phyloP scores from a whole-genome alignment of 352 stramenopile genomes.

The Thraustochytrium striatum region DNA sequence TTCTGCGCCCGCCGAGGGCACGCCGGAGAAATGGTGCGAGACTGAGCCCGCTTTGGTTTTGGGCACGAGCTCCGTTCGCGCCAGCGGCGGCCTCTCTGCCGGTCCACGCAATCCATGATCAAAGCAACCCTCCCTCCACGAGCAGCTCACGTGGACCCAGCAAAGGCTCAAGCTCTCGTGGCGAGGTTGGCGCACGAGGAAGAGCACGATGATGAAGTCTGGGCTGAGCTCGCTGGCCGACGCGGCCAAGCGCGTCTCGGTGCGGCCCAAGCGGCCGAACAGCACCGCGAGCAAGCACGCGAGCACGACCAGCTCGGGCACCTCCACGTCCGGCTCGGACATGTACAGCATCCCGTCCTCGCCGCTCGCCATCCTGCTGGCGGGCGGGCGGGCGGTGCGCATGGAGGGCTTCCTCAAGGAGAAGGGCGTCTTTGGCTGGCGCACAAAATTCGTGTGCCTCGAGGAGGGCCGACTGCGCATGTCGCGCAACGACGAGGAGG shows the following conservation, averaged over 20 bases:
- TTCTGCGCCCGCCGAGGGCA: too few species aligned
- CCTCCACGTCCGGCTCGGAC: not conserved
- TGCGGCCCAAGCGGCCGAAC: not conserved
- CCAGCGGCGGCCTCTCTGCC: too few species aligned
- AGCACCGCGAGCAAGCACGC: not conserved
- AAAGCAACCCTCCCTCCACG: too few species aligned
- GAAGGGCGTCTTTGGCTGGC: constrained; percentile 4
- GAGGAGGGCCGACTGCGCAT: constrained; percentile 35
- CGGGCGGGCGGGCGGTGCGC: constrained; percentile 22
- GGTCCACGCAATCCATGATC: too few species aligned
- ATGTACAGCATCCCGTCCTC: not conserved
- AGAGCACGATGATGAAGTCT: not conserved
- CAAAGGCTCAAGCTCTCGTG: too few species aligned
- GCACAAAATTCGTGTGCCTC: not conserved
- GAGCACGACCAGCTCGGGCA: not conserved
- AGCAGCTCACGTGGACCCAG: too few species aligned
- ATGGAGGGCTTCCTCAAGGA: constrained; percentile 44
- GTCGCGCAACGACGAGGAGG: constrained; percentile 13
- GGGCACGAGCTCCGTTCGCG: too few species aligned
- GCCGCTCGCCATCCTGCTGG: constrained; percentile 32
- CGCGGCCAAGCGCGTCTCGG: constrained; percentile 24
- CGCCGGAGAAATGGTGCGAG: too few species aligned
- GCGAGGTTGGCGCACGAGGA: too few species aligned
- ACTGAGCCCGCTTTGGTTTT: too few species aligned
- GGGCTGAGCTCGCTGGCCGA: not conserved